Evolutionary conservation across 441 rosid genomes (phyloP).

Genomic region (Gossypium schwendimanii): DNA sequence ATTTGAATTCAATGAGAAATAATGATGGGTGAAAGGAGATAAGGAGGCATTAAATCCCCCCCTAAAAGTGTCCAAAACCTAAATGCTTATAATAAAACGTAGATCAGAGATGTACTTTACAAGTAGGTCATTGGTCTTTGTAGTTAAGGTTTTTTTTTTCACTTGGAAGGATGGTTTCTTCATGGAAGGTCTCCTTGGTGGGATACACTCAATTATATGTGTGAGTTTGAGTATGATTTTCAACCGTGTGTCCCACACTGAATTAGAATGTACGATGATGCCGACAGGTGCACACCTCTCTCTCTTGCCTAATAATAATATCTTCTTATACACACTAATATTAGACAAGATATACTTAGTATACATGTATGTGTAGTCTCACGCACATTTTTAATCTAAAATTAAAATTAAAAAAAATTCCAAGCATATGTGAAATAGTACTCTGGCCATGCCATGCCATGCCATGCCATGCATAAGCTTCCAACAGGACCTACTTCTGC

Average conservation of each 20-base stretch:
- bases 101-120: constrained; percentile 4
- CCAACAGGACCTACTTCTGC: background rate
- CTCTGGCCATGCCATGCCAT: no score
- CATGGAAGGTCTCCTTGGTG: constrained; percentile 12
- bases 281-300: constrained; percentile 3
- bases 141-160: background rate
- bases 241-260: constrained; percentile 15
- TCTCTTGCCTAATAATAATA: background rate
- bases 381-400: no score
- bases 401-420: no score
- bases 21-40: no score
- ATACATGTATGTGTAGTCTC: background rate
- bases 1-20: no score
- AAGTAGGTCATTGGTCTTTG: constrained; percentile 3
- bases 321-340: background rate
- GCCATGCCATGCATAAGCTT: background rate
- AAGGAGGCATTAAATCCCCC: no score
- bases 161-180: background rate
- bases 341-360: no score
- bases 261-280: constrained; percentile 2
- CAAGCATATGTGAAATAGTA: no score
- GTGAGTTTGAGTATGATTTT: background rate
- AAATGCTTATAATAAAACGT: background rate
- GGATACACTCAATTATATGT: constrained; percentile 13
- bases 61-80: background rate